Conservation (phyloP, 768 basidiomycete genomes). For the Pleurotus sapidus region DNA sequence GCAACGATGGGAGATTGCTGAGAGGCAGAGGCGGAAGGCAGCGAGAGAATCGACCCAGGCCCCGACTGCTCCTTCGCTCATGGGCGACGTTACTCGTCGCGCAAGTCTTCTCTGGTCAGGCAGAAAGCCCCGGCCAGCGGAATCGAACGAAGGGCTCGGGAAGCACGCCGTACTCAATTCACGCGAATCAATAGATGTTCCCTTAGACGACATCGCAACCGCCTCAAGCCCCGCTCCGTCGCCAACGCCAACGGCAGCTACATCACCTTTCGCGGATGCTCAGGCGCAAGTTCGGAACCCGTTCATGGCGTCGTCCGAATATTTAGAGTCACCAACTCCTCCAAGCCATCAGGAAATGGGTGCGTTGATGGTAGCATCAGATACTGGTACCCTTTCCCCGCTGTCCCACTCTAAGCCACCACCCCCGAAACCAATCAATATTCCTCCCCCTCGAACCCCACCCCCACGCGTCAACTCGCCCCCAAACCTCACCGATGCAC, state of each 20-base stretch:
- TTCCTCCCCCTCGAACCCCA: slow-evolving; percentile 60
- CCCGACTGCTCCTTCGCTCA: slow-evolving; percentile 37
- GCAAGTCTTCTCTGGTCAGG: slow-evolving; percentile 57
- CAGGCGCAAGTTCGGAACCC: slow-evolving; percentile 11
- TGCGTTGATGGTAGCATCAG: neutral
- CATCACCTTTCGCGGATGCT: slow-evolving; percentile 50
- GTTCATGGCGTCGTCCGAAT: neutral
- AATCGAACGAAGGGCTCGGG: slow-evolving; percentile 26
- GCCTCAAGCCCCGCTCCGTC: slow-evolving; percentile 35
- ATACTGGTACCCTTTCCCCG: neutral
- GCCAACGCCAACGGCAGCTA: slow-evolving; percentile 35
- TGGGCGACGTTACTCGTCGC: slow-evolving; percentile 55
- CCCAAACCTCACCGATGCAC: slow-evolving; percentile 31
- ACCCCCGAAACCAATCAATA: slow-evolving; percentile 55
- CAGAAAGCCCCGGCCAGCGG: slow-evolving; percentile 29
- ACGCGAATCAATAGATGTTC: slow-evolving; percentile 53
- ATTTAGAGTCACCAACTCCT: neutral
- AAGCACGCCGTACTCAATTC: slow-evolving; percentile 46
- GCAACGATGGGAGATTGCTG: slow-evolving; percentile 73
- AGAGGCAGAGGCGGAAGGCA: slow-evolving; percentile 71
- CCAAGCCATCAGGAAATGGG: neutral
- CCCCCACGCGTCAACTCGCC: slow-evolving; percentile 41
- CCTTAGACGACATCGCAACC: slow-evolving; percentile 48
- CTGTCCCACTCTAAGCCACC: slow-evolving; percentile 28
- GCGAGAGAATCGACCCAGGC: slow-evolving; percentile 51